These are phyloP conservation scores for Bipolaris victoriae DNA, from an alignment of 2,329 filamentous ascomycete genomes.

Conservation along the genomic window DNA sequence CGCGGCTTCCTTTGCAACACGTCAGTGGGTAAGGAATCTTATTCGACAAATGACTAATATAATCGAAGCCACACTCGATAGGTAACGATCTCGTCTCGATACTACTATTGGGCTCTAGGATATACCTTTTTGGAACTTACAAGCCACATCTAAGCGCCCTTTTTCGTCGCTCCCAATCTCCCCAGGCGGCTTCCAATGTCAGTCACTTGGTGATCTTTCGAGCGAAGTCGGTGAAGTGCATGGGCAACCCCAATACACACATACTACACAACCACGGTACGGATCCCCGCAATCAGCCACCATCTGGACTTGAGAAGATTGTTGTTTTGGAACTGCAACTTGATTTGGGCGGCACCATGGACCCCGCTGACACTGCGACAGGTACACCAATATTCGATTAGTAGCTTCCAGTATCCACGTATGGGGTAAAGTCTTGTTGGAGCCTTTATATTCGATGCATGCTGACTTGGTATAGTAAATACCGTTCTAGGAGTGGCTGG, in stretches of 20 bases:
- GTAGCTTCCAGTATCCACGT: constrained; percentile 5
- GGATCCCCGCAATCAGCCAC: neutral
- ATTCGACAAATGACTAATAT: constrained; percentile 12
- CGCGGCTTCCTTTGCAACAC: constrained; percentile 6
- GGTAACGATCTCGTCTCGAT: neutral
- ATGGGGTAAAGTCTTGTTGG: constrained; percentile 12
- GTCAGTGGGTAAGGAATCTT: constrained; percentile 5
- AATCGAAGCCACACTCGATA: constrained; percentile 7
- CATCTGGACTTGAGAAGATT: neutral
- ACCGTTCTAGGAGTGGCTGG: constrained; percentile 42
- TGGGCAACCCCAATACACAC: neutral
- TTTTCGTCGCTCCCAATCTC: neutral
- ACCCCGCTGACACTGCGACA: constrained; percentile 8
- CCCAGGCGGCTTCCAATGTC: constrained; percentile 5
- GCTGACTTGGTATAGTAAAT: constrained; percentile 34
- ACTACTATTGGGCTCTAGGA: constrained; percentile 2
- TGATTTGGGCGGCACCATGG: neutral
- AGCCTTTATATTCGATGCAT: neutral
- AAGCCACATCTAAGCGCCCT: constrained; percentile 1
- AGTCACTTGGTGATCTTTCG: constrained; percentile 1
- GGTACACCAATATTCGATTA: constrained; percentile 9
- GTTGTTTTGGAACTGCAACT: neutral
- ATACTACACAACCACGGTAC: constrained; percentile 8
- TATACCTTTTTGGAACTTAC: constrained; percentile 6
- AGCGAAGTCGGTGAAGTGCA: neutral